Evolutionary conservation across 2,329 filamentous ascomycete genomes (phyloP).

Genomic region (Thelonectria rubi): DNA sequence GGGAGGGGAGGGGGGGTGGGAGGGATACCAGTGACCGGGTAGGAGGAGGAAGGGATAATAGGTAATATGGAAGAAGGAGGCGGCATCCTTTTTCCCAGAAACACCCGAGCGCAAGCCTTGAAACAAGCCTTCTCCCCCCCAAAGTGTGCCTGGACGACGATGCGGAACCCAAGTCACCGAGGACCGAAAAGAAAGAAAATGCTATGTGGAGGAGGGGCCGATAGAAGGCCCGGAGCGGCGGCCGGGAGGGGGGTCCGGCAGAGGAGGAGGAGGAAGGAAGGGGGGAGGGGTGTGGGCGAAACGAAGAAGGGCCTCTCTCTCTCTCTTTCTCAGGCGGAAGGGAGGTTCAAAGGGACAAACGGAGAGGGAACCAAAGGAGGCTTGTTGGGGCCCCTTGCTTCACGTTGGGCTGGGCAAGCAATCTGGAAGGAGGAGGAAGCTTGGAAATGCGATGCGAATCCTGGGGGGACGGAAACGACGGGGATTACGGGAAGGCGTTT

Average conservation of each 20-base stretch:
- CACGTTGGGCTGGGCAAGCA: too few species aligned
- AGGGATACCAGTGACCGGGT: too few species aligned
- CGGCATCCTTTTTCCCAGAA: background rate
- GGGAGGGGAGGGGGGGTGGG: too few species aligned
- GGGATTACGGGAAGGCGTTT: constrained; percentile 8
- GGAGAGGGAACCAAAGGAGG: too few species aligned
- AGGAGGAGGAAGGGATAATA: too few species aligned
- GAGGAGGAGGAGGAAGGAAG: background rate
- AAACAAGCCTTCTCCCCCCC: background rate
- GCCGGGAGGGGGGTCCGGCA: too few species aligned
- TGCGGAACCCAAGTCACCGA: constrained; percentile 1
- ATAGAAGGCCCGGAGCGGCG: background rate
- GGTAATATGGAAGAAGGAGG: background rate
- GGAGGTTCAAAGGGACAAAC: background rate
- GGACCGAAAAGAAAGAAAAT: background rate
- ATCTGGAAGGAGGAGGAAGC: background rate
- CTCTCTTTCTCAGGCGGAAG: background rate
- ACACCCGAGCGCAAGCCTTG: constrained; percentile 1
- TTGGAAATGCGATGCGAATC: background rate
- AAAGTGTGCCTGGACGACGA: background rate
- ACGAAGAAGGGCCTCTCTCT: too few species aligned
- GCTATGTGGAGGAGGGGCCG: background rate
- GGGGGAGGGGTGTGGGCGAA: too few species aligned
- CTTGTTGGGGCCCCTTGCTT: too few species aligned
- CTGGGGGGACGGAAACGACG: background rate